Evolutionary conservation across 768 basidiomycete species (phyloP), one percentile per base, ranked within the genome.

Genomic region (Rhodotorula sphaerocarpa): DNA sequence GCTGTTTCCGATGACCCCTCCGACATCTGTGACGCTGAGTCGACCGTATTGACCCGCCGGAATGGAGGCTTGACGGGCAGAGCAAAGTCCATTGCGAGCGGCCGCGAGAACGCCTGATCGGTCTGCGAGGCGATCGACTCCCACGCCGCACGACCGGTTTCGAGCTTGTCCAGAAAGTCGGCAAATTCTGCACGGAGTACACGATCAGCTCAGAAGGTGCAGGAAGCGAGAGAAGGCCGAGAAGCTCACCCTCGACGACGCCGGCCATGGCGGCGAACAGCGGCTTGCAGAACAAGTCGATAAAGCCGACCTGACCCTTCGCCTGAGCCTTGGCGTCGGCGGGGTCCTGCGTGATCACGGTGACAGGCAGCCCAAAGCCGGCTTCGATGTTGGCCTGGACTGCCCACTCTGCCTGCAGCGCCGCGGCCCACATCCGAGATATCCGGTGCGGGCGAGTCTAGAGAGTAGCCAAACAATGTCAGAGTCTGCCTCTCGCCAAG

Each of bases 381-480:
- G 82, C 80, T 74, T 99, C 95, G 7, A 96, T 80, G n/a, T 80
- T 78, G 3, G 90, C 87, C 75, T 99, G 95, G 16, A 83, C 83
- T 12, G 82, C 80, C 95, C 95, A 97, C 77, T 99, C 95, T 57
- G 84, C 80, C 76, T 86, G 82, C 43, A 99, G 76, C 3, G 88
- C 90, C 20, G 83, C 79, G 12, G 91, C 90, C 95, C 95, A 99
- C 66, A 89, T 84, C 71, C 87, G 83, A 5, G 90, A 89, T 20
- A 95, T 88, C n/a, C 83, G 78, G 66, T 89, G 87, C 1, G 95
- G 93, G 25, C 93, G 90, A 66, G 86, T 86, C 92, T 96, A 71
- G 39, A 47, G 16, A 57, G 30, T 55, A 43, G 30, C 5, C 39
- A 47, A 45, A 56, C 25, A 56, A 48, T 6, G 36, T 27, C 21